These are phyloP conservation scores for Astragalus membranaceus DNA, from an alignment of 306 rosid genomes.

Conservation along the genomic window DNA sequence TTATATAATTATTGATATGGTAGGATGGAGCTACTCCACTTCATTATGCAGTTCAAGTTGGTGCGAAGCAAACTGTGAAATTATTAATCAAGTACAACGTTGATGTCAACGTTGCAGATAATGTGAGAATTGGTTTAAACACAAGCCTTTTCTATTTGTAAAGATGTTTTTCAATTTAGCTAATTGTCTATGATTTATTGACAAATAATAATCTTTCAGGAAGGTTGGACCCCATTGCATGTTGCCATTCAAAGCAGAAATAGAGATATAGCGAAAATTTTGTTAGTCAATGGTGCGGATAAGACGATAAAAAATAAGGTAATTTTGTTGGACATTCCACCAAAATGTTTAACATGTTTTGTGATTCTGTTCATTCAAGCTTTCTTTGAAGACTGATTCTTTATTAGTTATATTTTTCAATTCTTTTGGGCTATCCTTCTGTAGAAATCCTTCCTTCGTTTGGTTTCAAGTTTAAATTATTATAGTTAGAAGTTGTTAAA, in stretches of 20 bases:
- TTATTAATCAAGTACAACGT: slow-evolving; percentile 71
- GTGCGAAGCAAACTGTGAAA: slow-evolving; percentile 80
- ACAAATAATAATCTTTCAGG: slow-evolving; percentile 38
- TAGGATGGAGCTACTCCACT: slow-evolving; percentile 97
- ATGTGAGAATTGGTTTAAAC: slow-evolving; percentile 36
- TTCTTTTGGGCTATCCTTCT: slow-evolving; percentile 1
- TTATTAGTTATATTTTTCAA: neutral
- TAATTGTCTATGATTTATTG: neutral
- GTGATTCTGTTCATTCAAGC: neutral
- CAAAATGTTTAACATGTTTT: neutral
- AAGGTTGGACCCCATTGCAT: slow-evolving; percentile 95
- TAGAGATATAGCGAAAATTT: slow-evolving; percentile 70
- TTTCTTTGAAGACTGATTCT: slow-evolving; percentile 5
- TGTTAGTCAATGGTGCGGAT: slow-evolving; percentile 83
- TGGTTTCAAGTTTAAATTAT: slow-evolving; percentile 1
- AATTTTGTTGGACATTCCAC: slow-evolving; percentile 13
- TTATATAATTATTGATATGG: slow-evolving; percentile 19
- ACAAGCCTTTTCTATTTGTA: neutral
- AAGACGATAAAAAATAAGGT: slow-evolving; percentile 72
- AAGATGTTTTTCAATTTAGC: neutral
- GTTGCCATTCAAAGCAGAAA: slow-evolving; percentile 82
- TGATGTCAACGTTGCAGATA: slow-evolving; percentile 72
- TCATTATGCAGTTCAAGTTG: slow-evolving; percentile 94
- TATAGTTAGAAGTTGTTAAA: neutral
- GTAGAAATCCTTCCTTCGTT: neutral